Base-by-base conservation (phyloP, 176 grass and related monocot genomes). In the Rhynchospora tenuis region DNA sequence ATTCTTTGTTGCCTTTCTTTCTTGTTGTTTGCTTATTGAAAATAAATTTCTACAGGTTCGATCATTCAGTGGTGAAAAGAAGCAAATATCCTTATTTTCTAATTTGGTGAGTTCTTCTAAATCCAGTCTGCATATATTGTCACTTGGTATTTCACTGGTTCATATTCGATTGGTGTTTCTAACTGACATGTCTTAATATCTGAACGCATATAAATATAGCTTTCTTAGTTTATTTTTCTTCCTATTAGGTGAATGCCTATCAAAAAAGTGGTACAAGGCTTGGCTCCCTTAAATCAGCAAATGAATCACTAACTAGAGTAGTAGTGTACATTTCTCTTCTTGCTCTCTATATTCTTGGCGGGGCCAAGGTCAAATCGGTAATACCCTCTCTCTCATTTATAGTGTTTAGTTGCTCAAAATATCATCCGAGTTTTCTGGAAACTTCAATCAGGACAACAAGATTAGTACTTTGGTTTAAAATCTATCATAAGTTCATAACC, bases 281-380 rank as follows among this genome's bases (percentile, higher is more conserved):
- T 82, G 95, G 95, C 64, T 70, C 87, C 15, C 84, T 98, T 86
- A 98, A 93, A 90, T 88, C 95, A 88, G 89, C 95, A 86, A 98
- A 98, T 72, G 95, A 98, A 83, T 98, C 95, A 47, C 85, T 98
- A 80, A 98, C 95, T 87, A 87, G 95, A 28, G 84, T 85, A 16
- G 95, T 94, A 5, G 92, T 98, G 66, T 98, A 98, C 85, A 89
- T 98, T 84, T 98, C 87, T 84, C 67, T 98, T 64, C 84, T 98
- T 88, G 85, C 90, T 2, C 89, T 98, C 88, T 98, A 98, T 69
- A 29, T 86, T 88, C 90, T 98, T 82, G 95, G 95, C 84, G 95
- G 95, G 83, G 92, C 72, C 86, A 98, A 94, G 84, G 95, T 98
- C 74, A 98, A 91, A 81, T 79, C 90, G 87, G 95, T 98, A 90